Evolutionary conservation across 2,329 filamentous ascomycete genomes (phyloP).

Genomic region (Aspergillus fumigatus): DNA sequence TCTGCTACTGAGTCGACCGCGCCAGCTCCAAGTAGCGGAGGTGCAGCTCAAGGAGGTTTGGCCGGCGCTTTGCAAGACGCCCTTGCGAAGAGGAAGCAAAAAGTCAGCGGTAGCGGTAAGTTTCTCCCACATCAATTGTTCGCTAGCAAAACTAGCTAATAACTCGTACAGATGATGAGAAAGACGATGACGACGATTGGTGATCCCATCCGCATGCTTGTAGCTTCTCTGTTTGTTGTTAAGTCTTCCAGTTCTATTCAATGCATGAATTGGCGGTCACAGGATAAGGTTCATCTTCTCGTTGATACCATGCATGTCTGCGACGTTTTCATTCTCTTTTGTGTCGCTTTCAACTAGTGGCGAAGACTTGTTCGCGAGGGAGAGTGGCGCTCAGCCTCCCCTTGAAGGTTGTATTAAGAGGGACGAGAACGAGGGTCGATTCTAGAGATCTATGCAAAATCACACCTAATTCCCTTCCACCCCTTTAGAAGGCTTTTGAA

Average conservation of each 20-base stretch:
- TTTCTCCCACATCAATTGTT: constrained; percentile 24
- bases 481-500: not conserved
- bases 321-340: constrained; percentile 4
- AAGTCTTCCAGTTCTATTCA: not conserved
- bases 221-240: not conserved
- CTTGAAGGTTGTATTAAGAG: not conserved
- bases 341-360: not conserved
- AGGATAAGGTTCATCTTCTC: constrained; percentile 3
- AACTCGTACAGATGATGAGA: constrained; percentile 40
- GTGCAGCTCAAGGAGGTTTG: constrained; percentile 56
- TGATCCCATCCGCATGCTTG: constrained; percentile 18
- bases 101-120: constrained; percentile 93
- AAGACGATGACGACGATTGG: constrained; percentile 45
- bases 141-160: constrained; percentile 18
- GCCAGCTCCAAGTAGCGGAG: constrained; percentile 51
- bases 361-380: not conserved
- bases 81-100: constrained; percentile 79
- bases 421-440: not conserved
- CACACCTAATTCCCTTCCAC: not conserved
- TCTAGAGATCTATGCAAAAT: not conserved
- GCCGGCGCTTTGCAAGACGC: constrained; percentile 77
- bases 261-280: constrained; percentile 3
- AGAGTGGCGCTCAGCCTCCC: not conserved
- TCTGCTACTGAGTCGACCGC: constrained; percentile 58
- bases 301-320: constrained; percentile 13